Evolutionary conservation across 75 land plant genomes (phyloP), one percentile per base, ranked within the genome.

Genomic region (Pinus albicaulis): DNA sequence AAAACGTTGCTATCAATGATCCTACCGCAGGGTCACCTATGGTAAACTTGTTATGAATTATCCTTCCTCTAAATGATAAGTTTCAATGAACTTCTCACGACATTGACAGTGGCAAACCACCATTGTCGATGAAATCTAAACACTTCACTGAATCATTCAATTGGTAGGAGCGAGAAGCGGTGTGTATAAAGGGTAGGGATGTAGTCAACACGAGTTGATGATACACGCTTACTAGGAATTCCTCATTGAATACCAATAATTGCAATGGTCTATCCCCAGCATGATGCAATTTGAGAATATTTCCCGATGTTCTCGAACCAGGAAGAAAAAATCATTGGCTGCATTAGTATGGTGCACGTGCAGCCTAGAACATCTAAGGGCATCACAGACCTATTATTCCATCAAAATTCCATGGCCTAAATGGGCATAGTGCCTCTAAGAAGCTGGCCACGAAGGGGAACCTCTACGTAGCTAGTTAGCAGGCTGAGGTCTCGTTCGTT

Each of bases 401-500:
- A 87, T 88, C 89, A 88, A 88, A 88, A 87, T 88, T 84, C 89
- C 76, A 52, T 82, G 76, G 83, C 83, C 79, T 81, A 78, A 74
- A 22, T 64, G 77, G 80, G 80, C 84, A 82, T 78, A 82, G 80
- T 82, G 80, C 84, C 84, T 82, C 80, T 82, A 82, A 82, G 84
- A 82, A 82, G 84, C 79, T 78, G 77, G 80, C 80, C 80, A 53
- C 74, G 84, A 75, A 82, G 84, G 79, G 72, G 59, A 16, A 66
- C 77, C 87, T 82, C 87, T 76, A 34, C 82, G 64, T 90, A 85
- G 89, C 87, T 88, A 88, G 89, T 88, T 91, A 92, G 89, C 87
- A 88, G 87, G 92, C 87, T 88, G 95, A 92, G 92, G 92, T 92
- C 95, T 92, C 90, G 92, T 90, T 92, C 87, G 90, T 92, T 88